Base-by-base conservation (phyloP, 345 rosid species). In the Laguncularia racemosa region DNA sequence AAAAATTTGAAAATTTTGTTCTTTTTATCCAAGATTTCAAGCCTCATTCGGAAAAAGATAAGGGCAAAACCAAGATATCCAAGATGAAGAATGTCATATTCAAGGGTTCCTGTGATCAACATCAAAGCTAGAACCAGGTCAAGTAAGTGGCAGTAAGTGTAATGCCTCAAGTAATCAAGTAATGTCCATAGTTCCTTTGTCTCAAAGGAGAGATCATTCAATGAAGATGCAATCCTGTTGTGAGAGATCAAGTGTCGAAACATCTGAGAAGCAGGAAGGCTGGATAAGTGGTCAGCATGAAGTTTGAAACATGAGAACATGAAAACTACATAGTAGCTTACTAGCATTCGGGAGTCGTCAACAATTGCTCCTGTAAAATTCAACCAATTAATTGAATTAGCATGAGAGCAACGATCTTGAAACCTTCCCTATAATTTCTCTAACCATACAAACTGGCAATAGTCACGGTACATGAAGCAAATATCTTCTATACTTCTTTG, bases 91-190 rank as follows among this genome's bases (percentile, higher is more conserved):
- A 81, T 57, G 38, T 81, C 86, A 45, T 73, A 81, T 59, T 81
- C 86, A n/a, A 81, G 81, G 7, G 86, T 81, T 43, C 86, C 86
- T 7, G 83, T 81, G 55, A 78, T 71, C 48, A 81, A 62, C 50
- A 77, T 65, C 53, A 77, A 56, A n/a, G 71, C 59, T 15, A 77
- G 78, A 49, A 73, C 75, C 61, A 77, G 76, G 62, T 77, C 78
- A 48, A 73, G 64, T 43, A 70, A 54, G 58, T 77, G 78, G 67
- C 81, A 77, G 44, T 73, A 77, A 48, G 73, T 58, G 50, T 77
- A 70, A 47, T 73, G 73, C 69, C 78, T 70, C 51, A 64, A 61
- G 64, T 77, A 77, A 56, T 77, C 81, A 7, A 77, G 68, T 48
- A 67, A 59, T 12, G 78, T 77, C 81, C 81, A 77, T 55, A 73